Base-by-base conservation (phyloP, 352 stramenopile genomes). In the Aphanomyces stellatus region DNA sequence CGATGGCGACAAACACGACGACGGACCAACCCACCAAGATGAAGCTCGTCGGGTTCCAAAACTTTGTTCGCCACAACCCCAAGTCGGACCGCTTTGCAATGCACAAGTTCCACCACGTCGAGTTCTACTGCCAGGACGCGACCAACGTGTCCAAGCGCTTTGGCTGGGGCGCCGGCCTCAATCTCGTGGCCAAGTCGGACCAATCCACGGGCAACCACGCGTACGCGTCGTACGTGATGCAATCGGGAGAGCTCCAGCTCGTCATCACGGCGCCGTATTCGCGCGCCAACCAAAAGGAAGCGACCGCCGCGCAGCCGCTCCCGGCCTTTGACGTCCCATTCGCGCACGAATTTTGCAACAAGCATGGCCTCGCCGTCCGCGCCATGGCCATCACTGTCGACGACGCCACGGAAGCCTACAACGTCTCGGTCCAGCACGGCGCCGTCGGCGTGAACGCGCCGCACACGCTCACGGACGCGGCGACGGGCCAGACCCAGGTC, bases 191-290 rank as follows among this genome's bases (percentile, higher is more conserved):
- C 71, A 93, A 95, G 75, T 89, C 82, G 33, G 82, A 93, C 75
- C 79, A 91, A 72, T 92, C 80, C 70, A 95, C 88, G 62, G 86
- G 86, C 62, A 96, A 96, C 77, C 82, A 90, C 69, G 62, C 79
- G 49, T 88, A 81, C 68, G 86, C 87, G 28, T 93, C 79, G 76
- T 95, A 96, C 74, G 87, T 95, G 41, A 72, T 93, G 33, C 75
- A 87, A 55, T 93, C 82, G 57, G 75, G 80, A 65, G 79, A 95
- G 7, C 72, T 96, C 51, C 84, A 76, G 57, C 78, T 97, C 60
- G 80, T 95, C 37, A 94, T 96, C 77, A 95, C 88, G 60, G 89
- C 89, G 24, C 89, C 89, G 25, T 97, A 97, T 73, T 77, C 75
- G 65, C 72, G 81, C 41, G 72, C 88, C 65, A 85, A 82, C 59